Percentiles rank a stretch among this genome's conserved stretches.
Conservation (phyloP, 2,329 filamentous ascomycete genomes). For the Elsinoe perseae region DNA sequence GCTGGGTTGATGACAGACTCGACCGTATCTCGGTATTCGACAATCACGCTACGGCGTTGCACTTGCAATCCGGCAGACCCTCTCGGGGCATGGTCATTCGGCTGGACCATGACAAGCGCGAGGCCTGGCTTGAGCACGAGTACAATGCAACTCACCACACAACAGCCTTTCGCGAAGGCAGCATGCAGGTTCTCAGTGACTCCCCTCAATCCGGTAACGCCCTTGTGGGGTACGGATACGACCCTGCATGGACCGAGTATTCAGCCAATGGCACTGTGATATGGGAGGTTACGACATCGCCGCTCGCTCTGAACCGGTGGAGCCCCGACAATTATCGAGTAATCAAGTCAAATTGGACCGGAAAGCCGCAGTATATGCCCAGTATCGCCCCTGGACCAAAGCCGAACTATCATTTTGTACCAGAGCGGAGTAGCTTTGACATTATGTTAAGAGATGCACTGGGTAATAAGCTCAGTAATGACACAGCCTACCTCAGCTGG, state of each 20-base stretch:
- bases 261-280: conserved; percentile 40
- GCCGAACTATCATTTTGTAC: not conserved
- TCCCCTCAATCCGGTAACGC: conserved; percentile 38
- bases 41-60: conserved; percentile 39
- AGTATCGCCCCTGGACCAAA: not conserved
- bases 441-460: too few relatives aligned
- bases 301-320: not conserved
- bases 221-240: conserved; percentile 48
- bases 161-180: conserved; percentile 42
- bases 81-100: conserved; percentile 10
- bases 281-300: conserved; percentile 44
- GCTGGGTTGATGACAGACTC: conserved; percentile 26
- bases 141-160: not conserved
- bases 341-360: conserved; percentile 10
- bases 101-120: not conserved
- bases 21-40: conserved; percentile 46
- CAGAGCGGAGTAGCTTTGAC: not conserved
- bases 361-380: not conserved
- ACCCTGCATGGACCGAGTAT: conserved; percentile 34
- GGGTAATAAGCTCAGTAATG: not conserved
- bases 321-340: conserved; percentile 7
- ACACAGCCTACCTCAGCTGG: conserved; percentile 18
- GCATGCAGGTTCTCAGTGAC: conserved; percentile 46
- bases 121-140: not conserved
- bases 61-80: not conserved